Evolutionary conservation across 2,329 filamentous ascomycete species (phyloP).

Genomic region (Diaporthe vexans): DNA sequence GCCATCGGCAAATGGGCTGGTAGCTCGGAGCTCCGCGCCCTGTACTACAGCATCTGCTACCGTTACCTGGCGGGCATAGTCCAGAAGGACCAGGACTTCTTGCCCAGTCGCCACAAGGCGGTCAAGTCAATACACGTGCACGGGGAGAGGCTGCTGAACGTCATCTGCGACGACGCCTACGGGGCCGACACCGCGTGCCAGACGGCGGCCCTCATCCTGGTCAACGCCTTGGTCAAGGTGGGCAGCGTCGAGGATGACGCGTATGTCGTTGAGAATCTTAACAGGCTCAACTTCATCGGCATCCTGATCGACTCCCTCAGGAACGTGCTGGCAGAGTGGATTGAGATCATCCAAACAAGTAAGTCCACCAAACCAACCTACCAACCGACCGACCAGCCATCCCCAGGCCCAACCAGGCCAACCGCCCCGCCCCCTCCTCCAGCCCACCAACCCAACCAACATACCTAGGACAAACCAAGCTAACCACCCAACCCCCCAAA

Average conservation of each 20-base stretch:
- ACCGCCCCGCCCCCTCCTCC: background rate
- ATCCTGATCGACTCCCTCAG: slow-evolving; percentile 91
- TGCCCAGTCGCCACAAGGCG: slow-evolving; percentile 69
- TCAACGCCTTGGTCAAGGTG: slow-evolving; percentile 82
- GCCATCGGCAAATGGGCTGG: slow-evolving; percentile 83
- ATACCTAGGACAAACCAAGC: background rate
- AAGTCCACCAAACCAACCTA: slow-evolving; percentile 46
- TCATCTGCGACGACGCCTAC: slow-evolving; percentile 93
- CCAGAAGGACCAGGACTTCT: slow-evolving; percentile 63
- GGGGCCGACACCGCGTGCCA: slow-evolving; percentile 86
- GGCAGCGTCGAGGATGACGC: slow-evolving; percentile 79
- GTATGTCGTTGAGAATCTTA: slow-evolving; percentile 83
- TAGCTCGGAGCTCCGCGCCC: slow-evolving; percentile 79
- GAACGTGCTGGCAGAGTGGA: slow-evolving; percentile 80
- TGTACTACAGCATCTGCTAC: slow-evolving; percentile 93
- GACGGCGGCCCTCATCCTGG: slow-evolving; percentile 86
- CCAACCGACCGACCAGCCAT: background rate
- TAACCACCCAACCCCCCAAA: slow-evolving; percentile 1
- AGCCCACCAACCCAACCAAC: background rate
- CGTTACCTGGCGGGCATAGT: slow-evolving; percentile 83
- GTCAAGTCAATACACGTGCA: slow-evolving; percentile 78
- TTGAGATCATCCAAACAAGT: slow-evolving; percentile 70
- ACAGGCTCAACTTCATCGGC: slow-evolving; percentile 90
- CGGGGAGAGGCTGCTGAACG: slow-evolving; percentile 85
- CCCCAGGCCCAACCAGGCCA: background rate